Evolutionary conservation across 768 basidiomycete species (phyloP), one percentile per base, ranked within the genome.

Genomic region (Filobasidium wieringae): DNA sequence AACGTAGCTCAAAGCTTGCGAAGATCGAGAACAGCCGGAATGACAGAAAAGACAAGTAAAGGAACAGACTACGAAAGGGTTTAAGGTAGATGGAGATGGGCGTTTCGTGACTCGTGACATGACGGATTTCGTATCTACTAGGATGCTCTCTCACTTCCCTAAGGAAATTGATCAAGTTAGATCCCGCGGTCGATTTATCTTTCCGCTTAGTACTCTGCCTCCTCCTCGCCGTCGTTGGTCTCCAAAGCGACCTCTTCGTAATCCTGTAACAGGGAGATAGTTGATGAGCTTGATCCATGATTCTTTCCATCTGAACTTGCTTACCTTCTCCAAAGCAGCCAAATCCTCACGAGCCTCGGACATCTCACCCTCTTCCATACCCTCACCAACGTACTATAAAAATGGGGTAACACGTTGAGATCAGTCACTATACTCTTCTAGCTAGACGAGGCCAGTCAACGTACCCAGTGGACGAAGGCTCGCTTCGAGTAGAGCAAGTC

Each of bases 281-380:
- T 55, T 57, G 14, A 57, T 47, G 26, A 29, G 27, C 51, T 53
- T 39, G 37, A 15, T 4, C 4, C 37, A 40, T 40, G 37, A 5
- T 40, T 4, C 11, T 40, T 40, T 4, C 37, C 5, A 11, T 30
- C n/a, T n/a, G n/a, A n/a, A n/a, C n/a, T n/a, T n/a, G 49, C 83
- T 81, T 64, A 84, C 88, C 75, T 93, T 92, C 78, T 96, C 92
- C 59, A 97, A 82, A 7, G 93, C 93, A 40, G 93, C 93, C 61
- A 97, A 84, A 77, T 97, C 93, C 74, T 97, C 93, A 66, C 92
- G 86, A 45, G 93, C 93, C 77, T 95, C 92, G 47, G 89, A 91
- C 78, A 96, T 96, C 77, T 97, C 93, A 76, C 93, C 93, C 79
- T 97, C 93, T 74, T 96, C 93, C 93, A 97, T 96, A 79, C 93